Evolutionary conservation across 345 rosid species (phyloP).

Genomic region (Citrus unshiu): DNA sequence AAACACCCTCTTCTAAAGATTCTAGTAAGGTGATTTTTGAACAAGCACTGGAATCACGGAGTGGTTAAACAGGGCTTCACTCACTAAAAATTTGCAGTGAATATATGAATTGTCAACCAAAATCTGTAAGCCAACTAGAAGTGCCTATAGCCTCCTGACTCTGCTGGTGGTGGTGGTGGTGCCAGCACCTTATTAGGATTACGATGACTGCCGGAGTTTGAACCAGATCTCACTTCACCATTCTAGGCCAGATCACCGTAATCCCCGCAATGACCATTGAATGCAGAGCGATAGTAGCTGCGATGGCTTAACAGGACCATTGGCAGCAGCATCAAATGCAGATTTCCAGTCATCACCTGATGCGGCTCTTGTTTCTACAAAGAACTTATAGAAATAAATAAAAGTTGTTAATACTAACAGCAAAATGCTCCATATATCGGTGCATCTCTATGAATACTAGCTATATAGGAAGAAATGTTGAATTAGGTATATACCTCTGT

Average conservation of each 20-base stretch:
- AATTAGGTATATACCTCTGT: no score
- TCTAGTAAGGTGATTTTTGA: not conserved
- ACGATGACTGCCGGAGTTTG: constrained; percentile 54
- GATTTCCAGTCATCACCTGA: constrained; percentile 85
- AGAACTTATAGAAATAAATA: no score
- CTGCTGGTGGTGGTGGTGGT: constrained; percentile 47
- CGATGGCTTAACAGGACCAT: constrained; percentile 33
- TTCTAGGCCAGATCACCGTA: constrained; percentile 55
- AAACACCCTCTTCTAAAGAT: constrained; percentile 10
- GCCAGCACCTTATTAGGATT: constrained; percentile 38
- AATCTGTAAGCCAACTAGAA: constrained; percentile 4
- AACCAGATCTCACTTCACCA: constrained; percentile 57
- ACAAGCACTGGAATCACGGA: no score
- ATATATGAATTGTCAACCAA: constrained; percentile 1
- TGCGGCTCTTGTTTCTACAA: not conserved
- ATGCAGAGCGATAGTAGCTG: constrained; percentile 43
- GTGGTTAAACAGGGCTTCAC: no score
- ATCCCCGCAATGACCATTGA: constrained; percentile 54
- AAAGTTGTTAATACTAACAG: no score
- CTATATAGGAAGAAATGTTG: no score
- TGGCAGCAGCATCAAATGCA: constrained; percentile 80
- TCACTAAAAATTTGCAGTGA: constrained; percentile 2
- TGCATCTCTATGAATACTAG: no score
- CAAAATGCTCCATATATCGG: no score
- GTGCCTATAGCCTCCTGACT: constrained; percentile 17